A percentile compares a stretch with the other conserved stretches of the same genome.
Evolutionary conservation across 495 filamentous ascomycete species (phyloP).

Genomic region (Melanomma pulvis-pyrius): DNA sequence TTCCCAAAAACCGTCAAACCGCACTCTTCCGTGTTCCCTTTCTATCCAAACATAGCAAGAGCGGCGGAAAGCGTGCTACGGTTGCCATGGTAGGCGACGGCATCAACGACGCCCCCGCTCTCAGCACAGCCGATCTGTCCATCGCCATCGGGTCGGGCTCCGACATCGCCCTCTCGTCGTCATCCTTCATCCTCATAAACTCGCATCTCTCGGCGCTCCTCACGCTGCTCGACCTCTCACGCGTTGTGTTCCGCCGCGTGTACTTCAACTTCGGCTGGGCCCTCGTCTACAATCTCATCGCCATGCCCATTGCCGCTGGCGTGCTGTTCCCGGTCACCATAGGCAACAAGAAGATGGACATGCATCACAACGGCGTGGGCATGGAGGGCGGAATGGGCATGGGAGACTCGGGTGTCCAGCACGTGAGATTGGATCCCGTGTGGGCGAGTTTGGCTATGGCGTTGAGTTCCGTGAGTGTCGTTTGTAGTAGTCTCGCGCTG

Average conservation of each 20-base stretch:
- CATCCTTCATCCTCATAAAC: constrained; percentile 82
- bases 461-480: constrained; percentile 78
- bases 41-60: background rate
- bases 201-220: constrained; percentile 70
- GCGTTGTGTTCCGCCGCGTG: constrained; percentile 74
- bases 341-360: constrained; percentile 48
- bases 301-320: constrained; percentile 82
- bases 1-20: constrained; percentile 14
- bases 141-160: constrained; percentile 83
- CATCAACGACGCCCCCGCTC: constrained; percentile 89
- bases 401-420: constrained; percentile 12
- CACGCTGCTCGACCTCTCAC: constrained; percentile 71
- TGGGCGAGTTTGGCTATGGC: constrained; percentile 93
- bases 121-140: constrained; percentile 80
- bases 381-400: constrained; percentile 33
- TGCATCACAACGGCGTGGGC: constrained; percentile 55
- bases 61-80: constrained; percentile 20
- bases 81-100: constrained; percentile 80
- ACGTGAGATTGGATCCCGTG: constrained; percentile 69
- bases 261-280: constrained; percentile 91
- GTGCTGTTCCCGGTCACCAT: constrained; percentile 73
- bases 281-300: constrained; percentile 75
- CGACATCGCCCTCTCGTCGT: constrained; percentile 80
- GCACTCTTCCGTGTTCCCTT: constrained; percentile 10
- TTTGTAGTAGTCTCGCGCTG: constrained; percentile 43